phyloP scores from a whole-genome alignment of 192 early-diverging fungal species.

The Backusella mclennaniae region DNA sequence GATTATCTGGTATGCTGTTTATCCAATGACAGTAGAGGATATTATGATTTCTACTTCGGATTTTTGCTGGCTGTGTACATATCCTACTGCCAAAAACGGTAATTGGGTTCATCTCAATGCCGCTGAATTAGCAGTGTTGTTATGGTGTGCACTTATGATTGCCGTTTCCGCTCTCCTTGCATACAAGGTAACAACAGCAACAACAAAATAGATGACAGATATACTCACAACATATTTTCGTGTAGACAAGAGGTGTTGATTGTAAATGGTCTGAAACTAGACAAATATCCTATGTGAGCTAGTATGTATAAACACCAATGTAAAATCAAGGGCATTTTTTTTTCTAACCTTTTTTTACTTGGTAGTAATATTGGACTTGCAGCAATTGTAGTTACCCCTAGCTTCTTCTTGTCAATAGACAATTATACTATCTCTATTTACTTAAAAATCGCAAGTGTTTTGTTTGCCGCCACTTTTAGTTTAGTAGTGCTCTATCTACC shows the following conservation, averaged over 20 bases:
- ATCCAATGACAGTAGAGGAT: neutral
- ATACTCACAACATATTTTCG: constrained; percentile 28
- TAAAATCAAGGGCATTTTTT: neutral
- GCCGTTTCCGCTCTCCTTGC: constrained; percentile 33
- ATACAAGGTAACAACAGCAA: constrained; percentile 38
- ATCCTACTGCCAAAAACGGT: constrained; percentile 19
- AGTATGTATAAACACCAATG: constrained; percentile 35
- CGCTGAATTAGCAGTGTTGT: constrained; percentile 23
- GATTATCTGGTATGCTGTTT: constrained; percentile 22
- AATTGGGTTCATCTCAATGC: constrained; percentile 23
- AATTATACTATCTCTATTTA: constrained; percentile 16
- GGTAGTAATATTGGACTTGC: constrained; percentile 22
- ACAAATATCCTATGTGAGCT: constrained; percentile 48
- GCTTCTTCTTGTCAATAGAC: constrained; percentile 17
- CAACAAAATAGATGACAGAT: neutral
- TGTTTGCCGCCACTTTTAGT: constrained; percentile 18
- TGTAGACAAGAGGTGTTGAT: constrained; percentile 41
- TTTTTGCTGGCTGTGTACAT: constrained; percentile 19
- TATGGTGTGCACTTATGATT: constrained; percentile 11
- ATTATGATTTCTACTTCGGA: neutral
- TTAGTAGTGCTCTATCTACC: constrained; percentile 17
- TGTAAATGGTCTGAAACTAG: constrained; percentile 47
- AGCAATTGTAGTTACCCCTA: constrained; percentile 2
- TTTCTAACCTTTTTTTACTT: neutral
- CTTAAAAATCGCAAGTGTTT: constrained; percentile 11